Evolutionary conservation across 805 yeast genomes (phyloP), one percentile per base, ranked within the genome.

Genomic region (Saccharomyces kudriavzevii): DNA sequence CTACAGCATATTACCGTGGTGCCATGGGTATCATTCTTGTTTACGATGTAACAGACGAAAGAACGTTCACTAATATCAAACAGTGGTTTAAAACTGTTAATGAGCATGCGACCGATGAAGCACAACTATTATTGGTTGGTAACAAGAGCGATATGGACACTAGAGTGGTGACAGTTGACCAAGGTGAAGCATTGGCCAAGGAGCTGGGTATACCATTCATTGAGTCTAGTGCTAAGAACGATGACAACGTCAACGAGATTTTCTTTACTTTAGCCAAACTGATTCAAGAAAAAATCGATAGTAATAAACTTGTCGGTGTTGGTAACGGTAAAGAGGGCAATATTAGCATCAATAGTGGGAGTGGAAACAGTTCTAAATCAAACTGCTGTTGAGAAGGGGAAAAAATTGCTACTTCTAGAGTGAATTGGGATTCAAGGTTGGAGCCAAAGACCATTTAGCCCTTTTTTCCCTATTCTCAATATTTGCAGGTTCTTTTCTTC

Each of bases 51-150:
- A 83, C 90, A 20, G 94, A 87, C 67, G 92, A 91, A 67, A 84
- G 92, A 71, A 87, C 97, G 29, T 94, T 92, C 74, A 89, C 86
- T 65, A 88, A 90, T 68, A 89, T 94, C 57, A 89, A 89, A 69
- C 88, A 87, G 65, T 94, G 99, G 99, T 89, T 82, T 75, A 84
- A 87, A 64, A 92, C 97, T 14, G 97, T 94, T 49, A 87, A 89
- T 68, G 96, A 91, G 70, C 97, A 94, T 64, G 99, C 98, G 45
- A 87, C 86, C 63, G 98, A 91, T 60, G 96, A 91, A 66, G 97
- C 97, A 13, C 96, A 90, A 71, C 78, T 94, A 67, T 84, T 92
- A 67, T 77, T 94, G 60, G 97, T 94, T 14, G 99, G 97, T 59
- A 94, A 94, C 78, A 94, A 94, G 77, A 85, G 87, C 70, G 99